A percentile compares a stretch with the other conserved stretches of the same genome.
phyloP scores from a whole-genome alignment of 441 rosid genomes.

The Raphanus hybrid region DNA sequence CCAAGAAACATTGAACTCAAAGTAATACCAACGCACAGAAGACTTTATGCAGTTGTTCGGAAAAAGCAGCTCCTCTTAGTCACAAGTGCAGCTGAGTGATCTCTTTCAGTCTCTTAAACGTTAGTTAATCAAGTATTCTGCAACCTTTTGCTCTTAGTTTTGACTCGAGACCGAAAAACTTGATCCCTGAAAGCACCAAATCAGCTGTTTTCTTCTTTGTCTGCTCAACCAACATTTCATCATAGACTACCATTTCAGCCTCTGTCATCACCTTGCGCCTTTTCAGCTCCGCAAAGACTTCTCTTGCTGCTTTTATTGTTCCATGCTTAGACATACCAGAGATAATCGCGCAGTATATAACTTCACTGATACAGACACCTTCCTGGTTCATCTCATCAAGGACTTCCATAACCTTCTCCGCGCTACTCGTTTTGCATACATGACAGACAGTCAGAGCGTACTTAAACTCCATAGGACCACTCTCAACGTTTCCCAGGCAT shows the following conservation, averaged over 20 bases:
- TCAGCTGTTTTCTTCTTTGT: conserved; percentile 88
- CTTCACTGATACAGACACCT: conserved; percentile 60
- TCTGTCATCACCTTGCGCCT: conserved; percentile 61
- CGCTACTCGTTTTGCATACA: conserved; percentile 55
- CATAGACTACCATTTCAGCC: conserved; percentile 67
- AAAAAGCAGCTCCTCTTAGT: not conserved
- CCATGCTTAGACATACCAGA: conserved; percentile 82
- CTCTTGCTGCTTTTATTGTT: conserved; percentile 76
- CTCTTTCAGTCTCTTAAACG: not conserved
- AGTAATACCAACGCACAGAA: not conserved
- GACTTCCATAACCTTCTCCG: conserved; percentile 70
- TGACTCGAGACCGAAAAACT: conserved; percentile 85
- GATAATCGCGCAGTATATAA: conserved; percentile 68
- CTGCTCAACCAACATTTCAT: conserved; percentile 77
- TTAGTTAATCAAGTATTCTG: conserved; percentile 49
- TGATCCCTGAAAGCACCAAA: conserved; percentile 71
- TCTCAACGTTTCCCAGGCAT: conserved; percentile 73
- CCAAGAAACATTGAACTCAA: not conserved
- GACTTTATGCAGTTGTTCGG: conserved; percentile 2
- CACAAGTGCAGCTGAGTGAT: conserved; percentile 9
- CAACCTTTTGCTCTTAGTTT: conserved; percentile 78
- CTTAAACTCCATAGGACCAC: conserved; percentile 82
- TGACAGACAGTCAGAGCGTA: conserved; percentile 64
- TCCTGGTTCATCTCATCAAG: conserved; percentile 79
- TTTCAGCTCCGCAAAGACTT: conserved; percentile 66